Evolutionary conservation across 306 rosid species (phyloP).

Genomic region (Psophocarpus tetragonolobus): DNA sequence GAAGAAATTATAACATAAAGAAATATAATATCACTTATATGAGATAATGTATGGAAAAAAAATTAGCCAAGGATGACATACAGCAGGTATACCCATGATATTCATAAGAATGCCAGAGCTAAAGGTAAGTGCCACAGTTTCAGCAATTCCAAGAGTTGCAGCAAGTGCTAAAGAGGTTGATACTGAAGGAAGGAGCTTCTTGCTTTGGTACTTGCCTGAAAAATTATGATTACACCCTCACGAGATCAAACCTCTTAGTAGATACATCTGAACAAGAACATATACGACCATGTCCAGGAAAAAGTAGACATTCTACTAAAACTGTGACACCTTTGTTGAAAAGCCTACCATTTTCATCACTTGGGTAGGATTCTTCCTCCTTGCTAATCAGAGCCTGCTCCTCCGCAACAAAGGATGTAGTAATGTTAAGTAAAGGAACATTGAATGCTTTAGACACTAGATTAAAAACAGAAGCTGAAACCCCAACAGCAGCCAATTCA

Average conservation of each 20-base stretch:
- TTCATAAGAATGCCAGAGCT: conserved; percentile 78
- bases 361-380: conserved; percentile 35
- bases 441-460: conserved; percentile 83
- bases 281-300: neutral
- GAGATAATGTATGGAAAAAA: conserved; percentile 6
- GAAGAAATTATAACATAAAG: conserved; percentile 23
- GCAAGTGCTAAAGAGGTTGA: conserved; percentile 87
- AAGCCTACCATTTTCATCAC: conserved; percentile 45
- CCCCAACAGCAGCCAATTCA: conserved; percentile 95
- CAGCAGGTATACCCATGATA: conserved; percentile 90
- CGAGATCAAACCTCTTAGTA: conserved; percentile 20
- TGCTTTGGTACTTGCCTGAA: conserved; percentile 43
- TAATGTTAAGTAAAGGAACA: conserved; percentile 77
- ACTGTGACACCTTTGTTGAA: neutral
- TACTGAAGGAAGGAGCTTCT: conserved; percentile 73
- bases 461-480: conserved; percentile 83
- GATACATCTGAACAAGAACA: conserved; percentile 24
- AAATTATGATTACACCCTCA: conserved; percentile 40
- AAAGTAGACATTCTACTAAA: conserved; percentile 8
- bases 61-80: conserved; percentile 66
- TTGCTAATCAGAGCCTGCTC: conserved; percentile 62
- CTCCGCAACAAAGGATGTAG: conserved; percentile 96
- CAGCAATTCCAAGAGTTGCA: conserved; percentile 81
- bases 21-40: neutral
- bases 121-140: conserved; percentile 70